Percentiles rank a stretch among this genome's conserved stretches.
Evolutionary conservation across 192 early-diverging fungal genomes (phyloP).

Genomic region (Backusella macrospora): DNA sequence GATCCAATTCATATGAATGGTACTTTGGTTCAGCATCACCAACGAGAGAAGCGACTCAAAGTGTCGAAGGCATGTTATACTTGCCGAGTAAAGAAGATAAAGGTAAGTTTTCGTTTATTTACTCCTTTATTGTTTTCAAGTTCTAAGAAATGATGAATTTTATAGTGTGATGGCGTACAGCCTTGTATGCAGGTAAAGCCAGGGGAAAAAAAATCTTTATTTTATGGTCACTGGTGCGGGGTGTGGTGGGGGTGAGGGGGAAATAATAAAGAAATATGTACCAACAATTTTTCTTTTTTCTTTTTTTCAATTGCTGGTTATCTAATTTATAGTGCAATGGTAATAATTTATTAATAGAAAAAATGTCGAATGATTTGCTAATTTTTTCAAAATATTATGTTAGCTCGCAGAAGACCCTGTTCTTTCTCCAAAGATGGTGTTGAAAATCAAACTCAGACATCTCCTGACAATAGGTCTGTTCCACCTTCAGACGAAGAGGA

Average conservation of each 20-base stretch:
- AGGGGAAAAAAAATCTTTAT: neutral
- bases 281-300: neutral
- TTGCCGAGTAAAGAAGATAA: slow-evolving; percentile 36
- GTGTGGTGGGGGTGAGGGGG: no score
- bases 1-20: neutral
- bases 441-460: slow-evolving; percentile 14
- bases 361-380: neutral
- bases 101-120: slow-evolving; percentile 11
- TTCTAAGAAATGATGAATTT: neutral
- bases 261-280: neutral
- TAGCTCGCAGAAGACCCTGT: slow-evolving; percentile 38
- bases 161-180: slow-evolving; percentile 38
- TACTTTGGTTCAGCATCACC: neutral
- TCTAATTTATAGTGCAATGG: slow-evolving; percentile 19
- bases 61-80: slow-evolving; percentile 30
- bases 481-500: slow-evolving; percentile 9
- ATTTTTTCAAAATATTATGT: slow-evolving; percentile 6
- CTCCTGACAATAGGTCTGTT: slow-evolving; percentile 1
- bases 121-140: neutral
- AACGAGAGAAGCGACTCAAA: slow-evolving; percentile 27
- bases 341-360: slow-evolving; percentile 5
- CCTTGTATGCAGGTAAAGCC: slow-evolving; percentile 38
- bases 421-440: slow-evolving; percentile 36
- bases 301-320: neutral
- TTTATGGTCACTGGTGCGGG: neutral